Percentiles rank a stretch among this genome's conserved stretches.
Conservation (phyloP, 371 early-diverging fungal genomes). For the Choanephora cucurbitarum region DNA sequence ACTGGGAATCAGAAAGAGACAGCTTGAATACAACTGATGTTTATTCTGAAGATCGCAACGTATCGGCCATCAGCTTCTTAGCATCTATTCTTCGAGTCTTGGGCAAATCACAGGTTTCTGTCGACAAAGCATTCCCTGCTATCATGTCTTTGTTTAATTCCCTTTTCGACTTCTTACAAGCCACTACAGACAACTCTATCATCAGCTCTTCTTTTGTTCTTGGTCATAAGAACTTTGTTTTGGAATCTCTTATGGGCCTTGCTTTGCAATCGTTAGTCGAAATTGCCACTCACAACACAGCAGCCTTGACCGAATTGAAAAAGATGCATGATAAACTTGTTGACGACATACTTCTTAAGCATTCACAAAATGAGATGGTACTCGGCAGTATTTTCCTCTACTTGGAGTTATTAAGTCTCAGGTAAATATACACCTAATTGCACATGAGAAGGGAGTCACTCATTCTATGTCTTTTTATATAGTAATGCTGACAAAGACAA, state of each 20-base stretch:
- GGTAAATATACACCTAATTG: slow-evolving; percentile 32
- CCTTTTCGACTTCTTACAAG: slow-evolving; percentile 36
- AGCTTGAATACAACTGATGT: slow-evolving; percentile 42
- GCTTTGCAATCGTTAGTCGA: slow-evolving; percentile 52
- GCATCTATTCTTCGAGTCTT: slow-evolving; percentile 52
- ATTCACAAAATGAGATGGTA: slow-evolving; percentile 59
- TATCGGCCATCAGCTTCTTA: slow-evolving; percentile 17
- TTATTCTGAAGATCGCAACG: slow-evolving; percentile 14
- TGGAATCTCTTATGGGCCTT: slow-evolving; percentile 58
- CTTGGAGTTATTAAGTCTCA: slow-evolving; percentile 51
- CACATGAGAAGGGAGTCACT: not conserved
- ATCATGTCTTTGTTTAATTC: slow-evolving; percentile 43
- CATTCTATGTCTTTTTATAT: not conserved
- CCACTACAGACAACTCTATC: slow-evolving; percentile 30
- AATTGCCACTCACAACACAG: slow-evolving; percentile 32
- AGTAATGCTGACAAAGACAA: slow-evolving; percentile 35
- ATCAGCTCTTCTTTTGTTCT: slow-evolving; percentile 48
- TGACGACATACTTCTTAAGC: slow-evolving; percentile 41
- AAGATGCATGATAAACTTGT: slow-evolving; percentile 33
- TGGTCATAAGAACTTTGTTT: slow-evolving; percentile 56
- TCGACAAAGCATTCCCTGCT: slow-evolving; percentile 36
- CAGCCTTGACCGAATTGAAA: slow-evolving; percentile 18
- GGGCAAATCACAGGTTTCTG: slow-evolving; percentile 48
- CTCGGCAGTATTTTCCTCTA: slow-evolving; percentile 57
- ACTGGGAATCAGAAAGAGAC: slow-evolving; percentile 60